Evolutionary conservation across 495 filamentous ascomycete species (phyloP).

Genomic region (Penicillium angulare): DNA sequence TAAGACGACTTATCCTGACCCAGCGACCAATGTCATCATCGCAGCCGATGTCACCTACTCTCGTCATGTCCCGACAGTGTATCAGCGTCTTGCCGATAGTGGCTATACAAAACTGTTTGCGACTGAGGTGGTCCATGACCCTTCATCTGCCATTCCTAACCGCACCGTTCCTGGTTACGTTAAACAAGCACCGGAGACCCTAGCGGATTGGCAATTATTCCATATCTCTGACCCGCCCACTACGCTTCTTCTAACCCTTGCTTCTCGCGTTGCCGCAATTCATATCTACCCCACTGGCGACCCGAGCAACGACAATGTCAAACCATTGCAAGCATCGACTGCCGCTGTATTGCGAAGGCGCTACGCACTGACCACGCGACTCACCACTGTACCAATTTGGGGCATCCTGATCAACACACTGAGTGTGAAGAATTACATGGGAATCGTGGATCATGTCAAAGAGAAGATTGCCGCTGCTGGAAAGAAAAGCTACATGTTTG

Average conservation of each 20-base stretch:
- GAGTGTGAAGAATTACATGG: slow-evolving; percentile 83
- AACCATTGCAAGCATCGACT: slow-evolving; percentile 51
- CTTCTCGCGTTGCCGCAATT: slow-evolving; percentile 74
- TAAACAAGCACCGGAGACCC: slow-evolving; percentile 42
- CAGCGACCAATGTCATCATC: slow-evolving; percentile 64
- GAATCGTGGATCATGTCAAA: slow-evolving; percentile 71
- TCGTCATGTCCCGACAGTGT: slow-evolving; percentile 60
- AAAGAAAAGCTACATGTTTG: slow-evolving; percentile 93
- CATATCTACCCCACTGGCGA: slow-evolving; percentile 71
- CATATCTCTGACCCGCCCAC: slow-evolving; percentile 86
- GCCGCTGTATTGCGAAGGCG: slow-evolving; percentile 69
- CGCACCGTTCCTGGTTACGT: slow-evolving; percentile 59
- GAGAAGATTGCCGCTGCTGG: slow-evolving; percentile 68
- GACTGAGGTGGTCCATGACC: slow-evolving; percentile 73
- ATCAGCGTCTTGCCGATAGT: slow-evolving; percentile 44
- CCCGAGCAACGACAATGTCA: slow-evolving; percentile 26
- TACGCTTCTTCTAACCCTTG: slow-evolving; percentile 80
- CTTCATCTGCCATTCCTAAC: slow-evolving; percentile 83
- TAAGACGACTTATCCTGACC: slow-evolving; percentile 63
- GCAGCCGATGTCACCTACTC: slow-evolving; percentile 90
- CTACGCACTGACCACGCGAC: slow-evolving; percentile 80
- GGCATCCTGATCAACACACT: slow-evolving; percentile 95
- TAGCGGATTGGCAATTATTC: slow-evolving; percentile 76
- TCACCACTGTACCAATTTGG: slow-evolving; percentile 78
- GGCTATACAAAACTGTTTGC: slow-evolving; percentile 71